Evolutionary conservation across 192 early-diverging fungal species (phyloP), one percentile per base, ranked within the genome.

Genomic region (Backusella tarrabulga): DNA sequence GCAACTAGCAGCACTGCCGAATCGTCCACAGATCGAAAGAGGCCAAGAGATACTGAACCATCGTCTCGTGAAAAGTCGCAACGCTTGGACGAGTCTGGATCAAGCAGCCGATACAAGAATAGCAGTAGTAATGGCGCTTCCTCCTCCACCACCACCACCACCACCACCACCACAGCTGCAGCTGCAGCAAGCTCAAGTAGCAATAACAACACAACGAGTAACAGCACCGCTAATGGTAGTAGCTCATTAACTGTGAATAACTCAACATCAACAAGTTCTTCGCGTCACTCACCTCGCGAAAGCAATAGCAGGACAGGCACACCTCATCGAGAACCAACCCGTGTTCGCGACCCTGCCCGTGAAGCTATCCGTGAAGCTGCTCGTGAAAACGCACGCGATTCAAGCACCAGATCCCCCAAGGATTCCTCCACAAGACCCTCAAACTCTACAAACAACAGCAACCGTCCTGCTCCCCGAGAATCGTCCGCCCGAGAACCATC

Each of bases 281-380:
- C 67, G 12, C 67, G 34, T 4, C 41, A 60, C 11, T 41, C 34
- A 29, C 40, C 68, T 21, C 63, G 67, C 5, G 78, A 73, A n/a
- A 38, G 35, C 19, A 46, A 26, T 23, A 76, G 74, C 1, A 54
- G 56, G 29, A 70, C 40, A 42, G 19, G 44, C n/a, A 76, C 68
- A n/a, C 36, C 79, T 38, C 42, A 35, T 14, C 52, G 76, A 60
- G 79, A 67, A 19, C 21, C 26, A 6, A 21, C 34, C 6, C 73
- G 67, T 6, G 23, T 23, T 1, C 66, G 77, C 15, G 73, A 79
- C 70, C 67, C 56, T 44, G 77, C 72, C 12, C n/a, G 72, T n/a
- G 77, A 73, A 1, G 77, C 77, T 6, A 67, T 73, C 11, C 77
- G 77, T 52, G 77, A 79, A 15, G 77, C 71, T n/a, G 77, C 50